phyloP scores from a whole-genome alignment of 495 filamentous ascomycete species.

The Staphylotrichum longicolle region DNA sequence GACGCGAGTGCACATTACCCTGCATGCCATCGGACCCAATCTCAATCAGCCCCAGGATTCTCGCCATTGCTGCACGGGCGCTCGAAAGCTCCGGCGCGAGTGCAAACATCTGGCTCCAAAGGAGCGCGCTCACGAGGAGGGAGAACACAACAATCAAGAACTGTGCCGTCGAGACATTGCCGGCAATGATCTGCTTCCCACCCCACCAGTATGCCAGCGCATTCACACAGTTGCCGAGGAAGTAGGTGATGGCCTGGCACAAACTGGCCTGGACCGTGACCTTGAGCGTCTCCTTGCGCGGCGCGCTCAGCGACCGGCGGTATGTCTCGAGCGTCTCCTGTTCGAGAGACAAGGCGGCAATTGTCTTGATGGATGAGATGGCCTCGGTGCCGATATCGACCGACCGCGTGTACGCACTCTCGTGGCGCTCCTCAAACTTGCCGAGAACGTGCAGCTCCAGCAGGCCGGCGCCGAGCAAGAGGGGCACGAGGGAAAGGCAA shows the following conservation, averaged over 20 bases:
- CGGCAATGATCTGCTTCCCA: conserved; percentile 63
- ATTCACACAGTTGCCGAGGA: conserved; percentile 70
- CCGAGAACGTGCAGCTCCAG: conserved; percentile 67
- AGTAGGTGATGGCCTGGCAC: conserved; percentile 75
- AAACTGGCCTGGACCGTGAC: conserved; percentile 26
- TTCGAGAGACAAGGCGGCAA: conserved; percentile 62
- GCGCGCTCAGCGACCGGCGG: conserved; percentile 22
- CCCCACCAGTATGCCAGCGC: conserved; percentile 79
- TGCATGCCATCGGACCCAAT: conserved; percentile 22
- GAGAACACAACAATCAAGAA: conserved; percentile 79
- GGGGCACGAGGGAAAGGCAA: conserved; percentile 70
- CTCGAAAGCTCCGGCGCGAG: conserved; percentile 36
- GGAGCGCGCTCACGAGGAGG: conserved; percentile 34
- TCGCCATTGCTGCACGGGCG: conserved; percentile 26
- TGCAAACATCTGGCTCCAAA: conserved; percentile 37
- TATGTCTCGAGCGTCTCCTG: conserved; percentile 71
- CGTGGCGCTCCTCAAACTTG: conserved; percentile 65
- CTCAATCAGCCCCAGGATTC: conserved; percentile 26
- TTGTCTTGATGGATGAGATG: conserved; percentile 78
- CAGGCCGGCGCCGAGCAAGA: conserved; percentile 75
- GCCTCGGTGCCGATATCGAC: conserved; percentile 84
- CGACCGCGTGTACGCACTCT: conserved; percentile 65
- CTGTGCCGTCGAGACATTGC: conserved; percentile 64
- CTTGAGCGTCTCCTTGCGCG: conserved; percentile 21
- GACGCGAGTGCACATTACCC: background rate